Base-by-base conservation (phyloP, 2,329 filamentous ascomycete genomes). In the Grosmannia serpens region DNA sequence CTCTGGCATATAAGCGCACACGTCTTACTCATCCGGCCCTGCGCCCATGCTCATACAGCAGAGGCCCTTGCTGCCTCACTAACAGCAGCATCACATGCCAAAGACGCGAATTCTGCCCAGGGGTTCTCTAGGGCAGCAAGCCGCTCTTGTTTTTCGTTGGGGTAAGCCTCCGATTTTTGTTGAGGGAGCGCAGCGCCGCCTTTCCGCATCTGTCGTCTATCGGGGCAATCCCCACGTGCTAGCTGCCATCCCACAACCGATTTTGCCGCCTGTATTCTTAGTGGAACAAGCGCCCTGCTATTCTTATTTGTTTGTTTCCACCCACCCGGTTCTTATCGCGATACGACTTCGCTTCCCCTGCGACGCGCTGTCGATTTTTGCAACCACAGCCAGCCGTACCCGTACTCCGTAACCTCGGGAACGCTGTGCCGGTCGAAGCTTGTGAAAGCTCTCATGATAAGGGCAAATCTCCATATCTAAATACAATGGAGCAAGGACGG, bases 71-170 rank as follows among this genome's bases (percentile, higher is more conserved):
- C 10, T 9, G 9, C 10, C 24, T 26, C 46, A 49, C 46, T 29
- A 20, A 50, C 24, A 50, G n/a, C 15, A 29, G 9, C n/a, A n/a
- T 49, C 57, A 58, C 57, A 58, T 58, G 57, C 50, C 51, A 31
- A 50, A 38, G 24, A 29, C 15, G 27, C 11, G n/a, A 29, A 31
- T 20, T 55, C 26, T 55, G 10, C 46, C 41, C 20, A 47, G 35
- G 41, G 38, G 35, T n/a, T n/a, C n/a, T n/a, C 38, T 47, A 20
- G 26, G 24, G 10, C 24, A 24, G 7, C 20, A 29, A 15, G 53
- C 62, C 61, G 55, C 59, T 61, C 61, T 60, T 63, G n/a, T 38
- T 54, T 64, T 64, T 35, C 62, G 62, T 64, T 64, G 62, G 62
- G 62, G 62, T 64, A 61, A 56, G 9, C 55, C 33, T 44, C 33